phyloP scores from a whole-genome alignment of 106 monocot species.

The Gastrodia elata region DNA sequence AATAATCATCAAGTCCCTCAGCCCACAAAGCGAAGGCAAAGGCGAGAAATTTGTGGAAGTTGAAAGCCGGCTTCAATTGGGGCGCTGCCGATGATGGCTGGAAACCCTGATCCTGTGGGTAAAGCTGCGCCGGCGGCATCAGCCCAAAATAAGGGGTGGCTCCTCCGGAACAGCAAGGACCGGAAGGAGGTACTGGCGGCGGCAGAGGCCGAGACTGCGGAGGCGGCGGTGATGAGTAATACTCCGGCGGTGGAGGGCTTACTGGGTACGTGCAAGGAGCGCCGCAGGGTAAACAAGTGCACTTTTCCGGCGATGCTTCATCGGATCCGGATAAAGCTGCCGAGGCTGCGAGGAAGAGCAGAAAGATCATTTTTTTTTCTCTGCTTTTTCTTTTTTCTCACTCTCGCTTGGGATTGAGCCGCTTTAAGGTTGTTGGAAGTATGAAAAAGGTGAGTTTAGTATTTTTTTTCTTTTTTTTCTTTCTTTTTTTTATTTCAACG shows the following conservation, averaged over 20 bases:
- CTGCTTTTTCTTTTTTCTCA: too few relatives aligned
- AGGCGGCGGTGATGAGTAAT: neutral
- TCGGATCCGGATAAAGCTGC: neutral
- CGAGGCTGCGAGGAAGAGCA: neutral
- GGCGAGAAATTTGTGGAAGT: too few relatives aligned
- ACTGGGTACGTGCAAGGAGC: neutral
- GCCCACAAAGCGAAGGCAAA: too few relatives aligned
- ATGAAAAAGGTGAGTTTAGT: neutral
- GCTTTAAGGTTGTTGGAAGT: neutral
- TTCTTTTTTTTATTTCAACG: neutral
- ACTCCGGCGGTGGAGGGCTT: neutral
- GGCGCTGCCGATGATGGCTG: neutral
- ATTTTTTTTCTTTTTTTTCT: neutral
- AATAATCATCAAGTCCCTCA: too few relatives aligned
- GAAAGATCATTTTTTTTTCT: too few relatives aligned
- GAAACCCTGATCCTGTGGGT: conserved; percentile 3
- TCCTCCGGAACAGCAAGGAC: conserved; percentile 3
- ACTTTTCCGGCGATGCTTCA: neutral
- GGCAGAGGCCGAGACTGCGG: neutral
- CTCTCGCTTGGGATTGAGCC: neutral
- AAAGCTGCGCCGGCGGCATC: conserved; percentile 3
- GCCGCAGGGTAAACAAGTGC: conserved; percentile 10
- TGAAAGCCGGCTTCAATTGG: neutral
- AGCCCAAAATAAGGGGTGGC: conserved; percentile 1
- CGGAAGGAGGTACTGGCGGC: neutral